Base-by-base conservation (phyloP, 108 stramenopile genomes). In the Skeletonema menzelii region DNA sequence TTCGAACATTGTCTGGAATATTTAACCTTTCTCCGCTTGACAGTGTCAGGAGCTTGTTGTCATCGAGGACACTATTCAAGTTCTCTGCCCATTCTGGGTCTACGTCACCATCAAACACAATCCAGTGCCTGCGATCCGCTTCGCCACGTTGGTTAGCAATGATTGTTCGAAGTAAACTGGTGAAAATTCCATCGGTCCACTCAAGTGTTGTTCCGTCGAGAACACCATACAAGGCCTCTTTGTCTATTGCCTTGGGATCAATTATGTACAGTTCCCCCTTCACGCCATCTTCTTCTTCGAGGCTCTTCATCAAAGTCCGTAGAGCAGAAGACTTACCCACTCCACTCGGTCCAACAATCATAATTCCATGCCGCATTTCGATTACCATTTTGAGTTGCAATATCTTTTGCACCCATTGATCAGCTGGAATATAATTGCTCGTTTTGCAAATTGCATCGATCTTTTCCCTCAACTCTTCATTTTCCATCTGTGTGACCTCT, bases 141-240 rank as follows among this genome's bases (percentile, higher is more conserved):
- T 95, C 96, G 42, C 98, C 98, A n/a, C 94, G 87, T 69, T 96
- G 95, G 72, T 98, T 97, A 5, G 90, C 94, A 27, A 96, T 72
- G 60, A 97, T 95, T 20, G 74, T 79, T 34, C 96, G 75, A 4
- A 97, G 75, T 12, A 93, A 40, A 55, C 85, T 84, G 11, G 99
- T 98, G 74, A 99, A 97, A 42, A 99, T 86, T 59, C 99, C 99
- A 74, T 99, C 98, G n/a, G 96, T 98, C 99, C 99, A 99, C 72
- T 99, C 99, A 40, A 98, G 83, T 1, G 99, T 99, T 35, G 96
- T 98, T 8, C 97, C 94, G 73, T 99, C 99, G 27, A 99, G 82
- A 14, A 70, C 66, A 59, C 99, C 99, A 83, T 94, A 99, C 15
- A 99, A 77, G 10, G 82, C 77, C 60, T 98, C 96, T 68, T 99